Evolutionary conservation across 805 yeast species (phyloP), one percentile per base, ranked within the genome.

Genomic region (Wickerhamomyces rabaulensis): DNA sequence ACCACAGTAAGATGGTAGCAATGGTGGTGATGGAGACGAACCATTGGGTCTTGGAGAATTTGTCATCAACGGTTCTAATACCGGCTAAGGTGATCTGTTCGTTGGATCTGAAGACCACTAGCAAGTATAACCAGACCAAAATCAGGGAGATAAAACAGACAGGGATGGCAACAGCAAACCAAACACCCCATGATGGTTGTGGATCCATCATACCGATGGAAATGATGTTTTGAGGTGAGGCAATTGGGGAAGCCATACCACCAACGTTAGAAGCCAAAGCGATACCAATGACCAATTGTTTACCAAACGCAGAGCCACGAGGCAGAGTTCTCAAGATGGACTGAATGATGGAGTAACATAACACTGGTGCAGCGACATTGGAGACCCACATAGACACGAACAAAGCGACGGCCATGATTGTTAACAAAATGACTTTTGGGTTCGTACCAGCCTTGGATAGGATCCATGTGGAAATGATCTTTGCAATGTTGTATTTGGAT

Each of bases 231-330:
- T 92, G 99, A 2, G 99, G 99, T 3, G 97, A 88, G 1, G 97
- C 91, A 60, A 92, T 92, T 8, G 99, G 99, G 4, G 96, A 88
- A 0, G 96, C 85, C 95, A 91, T 92, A 53, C 99, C 99, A 20
- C 96, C 98, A 41, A 92, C 72, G 62, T 92, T 89, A 8, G 96
- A 85, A 2, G 98, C 95, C 47, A 92, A 70, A 0, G 98, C 98
- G 55, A 92, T 86, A 39, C 97, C 98, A 40, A 92, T 68, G 43
- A 92, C 85, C 56, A 92, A 72, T 2, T 96, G 89, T 61, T 87
- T 84, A 8, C 87, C 87, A 57, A 89, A 88, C 4, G 80, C 75
- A 20, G 91, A 83, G 12, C 80, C 80, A 42, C 85, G 80, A 19
- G 96, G 95, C 39, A 91, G 68, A 0, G 95, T 87, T 58, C 96